Conservation (phyloP, 306 rosid genomes). For the Cicer chorassanicum region DNA sequence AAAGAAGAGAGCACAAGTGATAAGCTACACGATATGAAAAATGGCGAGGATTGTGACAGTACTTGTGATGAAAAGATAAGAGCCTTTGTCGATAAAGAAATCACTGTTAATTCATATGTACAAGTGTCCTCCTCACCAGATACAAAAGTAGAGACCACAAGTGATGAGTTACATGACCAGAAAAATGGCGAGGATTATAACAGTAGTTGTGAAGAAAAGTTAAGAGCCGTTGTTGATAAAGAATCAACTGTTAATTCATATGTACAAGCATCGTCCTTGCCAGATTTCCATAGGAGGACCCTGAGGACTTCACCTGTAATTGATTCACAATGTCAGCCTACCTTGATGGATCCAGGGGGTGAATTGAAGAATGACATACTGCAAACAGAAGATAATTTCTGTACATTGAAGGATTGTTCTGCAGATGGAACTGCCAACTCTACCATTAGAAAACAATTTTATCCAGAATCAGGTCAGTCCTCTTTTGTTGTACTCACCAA, state of each 20-base stretch:
- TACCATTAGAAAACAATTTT: slow-evolving; percentile 45
- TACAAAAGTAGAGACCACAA: slow-evolving; percentile 45
- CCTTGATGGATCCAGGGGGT: slow-evolving; percentile 47
- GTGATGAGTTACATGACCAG: slow-evolving; percentile 45
- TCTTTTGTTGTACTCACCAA: slow-evolving; percentile 44
- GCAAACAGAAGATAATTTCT: slow-evolving; percentile 47
- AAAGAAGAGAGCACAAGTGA: slow-evolving; percentile 46
- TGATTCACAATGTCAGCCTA: slow-evolving; percentile 49
- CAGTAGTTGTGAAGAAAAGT: slow-evolving; percentile 51
- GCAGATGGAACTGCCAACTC: slow-evolving; percentile 41
- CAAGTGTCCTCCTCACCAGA: slow-evolving; percentile 48
- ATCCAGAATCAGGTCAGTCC: slow-evolving; percentile 55
- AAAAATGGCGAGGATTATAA: slow-evolving; percentile 48
- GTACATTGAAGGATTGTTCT: slow-evolving; percentile 51
- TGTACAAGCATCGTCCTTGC: slow-evolving; percentile 49
- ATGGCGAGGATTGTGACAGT: slow-evolving; percentile 47
- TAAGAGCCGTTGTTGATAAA: slow-evolving; percentile 49
- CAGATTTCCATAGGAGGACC: slow-evolving; percentile 42
- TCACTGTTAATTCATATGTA: slow-evolving; percentile 40
- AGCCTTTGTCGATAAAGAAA: slow-evolving; percentile 53
- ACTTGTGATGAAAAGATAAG: slow-evolving; percentile 50
- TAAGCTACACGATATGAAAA: slow-evolving; percentile 46
- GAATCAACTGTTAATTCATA: slow-evolving; percentile 43
- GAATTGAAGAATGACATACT: slow-evolving; percentile 43
- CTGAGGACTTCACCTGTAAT: slow-evolving; percentile 50